Percentiles rank a stretch among this genome's conserved stretches.
phyloP scores from a whole-genome alignment of 805 yeast species.

The Metschnikowia arizonensis region DNA sequence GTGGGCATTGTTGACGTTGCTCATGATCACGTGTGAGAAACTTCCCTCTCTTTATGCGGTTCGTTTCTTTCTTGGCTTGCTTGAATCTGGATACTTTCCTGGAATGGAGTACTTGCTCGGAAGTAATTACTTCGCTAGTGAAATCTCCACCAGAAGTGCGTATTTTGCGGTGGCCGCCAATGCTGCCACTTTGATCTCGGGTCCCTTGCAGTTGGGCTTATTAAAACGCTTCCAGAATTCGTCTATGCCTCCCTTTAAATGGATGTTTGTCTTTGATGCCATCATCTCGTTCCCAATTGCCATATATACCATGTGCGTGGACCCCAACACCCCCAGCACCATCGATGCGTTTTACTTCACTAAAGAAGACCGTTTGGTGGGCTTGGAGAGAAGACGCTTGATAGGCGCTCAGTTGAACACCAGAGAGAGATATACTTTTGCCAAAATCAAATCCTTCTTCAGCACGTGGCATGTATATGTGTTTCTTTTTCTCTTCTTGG shows the following conservation, averaged over 20 bases:
- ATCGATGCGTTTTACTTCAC: slow-evolving; percentile 31
- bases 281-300: slow-evolving; percentile 32
- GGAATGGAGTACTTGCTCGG: slow-evolving; percentile 51
- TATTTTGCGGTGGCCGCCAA: slow-evolving; percentile 29
- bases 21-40: slow-evolving; percentile 22
- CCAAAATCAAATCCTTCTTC: slow-evolving; percentile 39
- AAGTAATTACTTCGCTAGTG: slow-evolving; percentile 27
- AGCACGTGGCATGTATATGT: slow-evolving; percentile 47
- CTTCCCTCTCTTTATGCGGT: slow-evolving; percentile 15
- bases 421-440: slow-evolving; percentile 38
- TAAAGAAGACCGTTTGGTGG: slow-evolving; percentile 33
- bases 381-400: slow-evolving; percentile 39
- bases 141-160: slow-evolving; percentile 28
- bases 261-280: slow-evolving; percentile 35
- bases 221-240: slow-evolving; percentile 22
- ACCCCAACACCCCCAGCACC: slow-evolving; percentile 34
- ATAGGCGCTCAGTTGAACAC: slow-evolving; percentile 36
- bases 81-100: slow-evolving; percentile 52
- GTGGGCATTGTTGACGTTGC: slow-evolving; percentile 37
- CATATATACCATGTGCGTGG: slow-evolving; percentile 29
- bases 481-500: slow-evolving; percentile 40
- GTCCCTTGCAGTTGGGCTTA: slow-evolving; percentile 31
- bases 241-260: slow-evolving; percentile 27
- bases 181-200: slow-evolving; percentile 29
- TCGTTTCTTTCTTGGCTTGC: slow-evolving; percentile 33